Evolutionary conservation across 371 early-diverging fungal species (phyloP).

Genomic region (Apophysomyces elegans): DNA sequence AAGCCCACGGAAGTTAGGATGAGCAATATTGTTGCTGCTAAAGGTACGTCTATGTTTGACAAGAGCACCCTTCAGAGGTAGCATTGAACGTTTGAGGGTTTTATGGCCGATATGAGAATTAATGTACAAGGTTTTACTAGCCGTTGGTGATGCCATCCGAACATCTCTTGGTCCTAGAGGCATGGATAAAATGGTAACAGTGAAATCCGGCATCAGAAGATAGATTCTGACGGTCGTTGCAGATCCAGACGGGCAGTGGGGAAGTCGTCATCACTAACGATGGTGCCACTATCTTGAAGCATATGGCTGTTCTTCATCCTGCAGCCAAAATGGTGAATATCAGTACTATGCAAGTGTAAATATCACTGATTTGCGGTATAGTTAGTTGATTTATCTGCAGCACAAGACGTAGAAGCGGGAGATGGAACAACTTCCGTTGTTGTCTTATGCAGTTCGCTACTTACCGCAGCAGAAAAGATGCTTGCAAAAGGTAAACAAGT

Average conservation of each 20-base stretch:
- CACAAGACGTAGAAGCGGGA: conserved; percentile 99
- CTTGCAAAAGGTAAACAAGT: conserved; percentile 73
- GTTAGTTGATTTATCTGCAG: conserved; percentile 95
- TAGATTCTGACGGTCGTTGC: neutral
- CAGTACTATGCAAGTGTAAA: neutral
- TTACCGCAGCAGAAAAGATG: conserved; percentile 88
- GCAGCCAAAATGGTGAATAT: conserved; percentile 93
- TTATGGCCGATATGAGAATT: neutral
- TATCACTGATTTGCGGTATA: conserved; percentile 22
- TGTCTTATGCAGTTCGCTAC: conserved; percentile 90
- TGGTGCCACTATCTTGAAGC: conserved; percentile 99
- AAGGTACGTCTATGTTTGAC: conserved; percentile 64
- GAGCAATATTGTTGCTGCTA: conserved; percentile 94
- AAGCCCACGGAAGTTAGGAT: conserved; percentile 93
- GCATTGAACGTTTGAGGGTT: neutral
- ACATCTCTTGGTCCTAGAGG: conserved; percentile 98
- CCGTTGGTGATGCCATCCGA: conserved; percentile 96
- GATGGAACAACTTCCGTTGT: conserved; percentile 99
- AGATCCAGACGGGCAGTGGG: conserved; percentile 91
- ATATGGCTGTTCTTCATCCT: conserved; percentile 96
- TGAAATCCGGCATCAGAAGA: neutral
- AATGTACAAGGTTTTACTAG: conserved; percentile 41
- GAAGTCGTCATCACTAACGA: conserved; percentile 99
- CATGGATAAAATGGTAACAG: conserved; percentile 97
- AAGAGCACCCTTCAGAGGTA: neutral